Evolutionary conservation across 192 early-diverging fungal genomes (phyloP).

Genomic region (Spinellus fusiger): DNA sequence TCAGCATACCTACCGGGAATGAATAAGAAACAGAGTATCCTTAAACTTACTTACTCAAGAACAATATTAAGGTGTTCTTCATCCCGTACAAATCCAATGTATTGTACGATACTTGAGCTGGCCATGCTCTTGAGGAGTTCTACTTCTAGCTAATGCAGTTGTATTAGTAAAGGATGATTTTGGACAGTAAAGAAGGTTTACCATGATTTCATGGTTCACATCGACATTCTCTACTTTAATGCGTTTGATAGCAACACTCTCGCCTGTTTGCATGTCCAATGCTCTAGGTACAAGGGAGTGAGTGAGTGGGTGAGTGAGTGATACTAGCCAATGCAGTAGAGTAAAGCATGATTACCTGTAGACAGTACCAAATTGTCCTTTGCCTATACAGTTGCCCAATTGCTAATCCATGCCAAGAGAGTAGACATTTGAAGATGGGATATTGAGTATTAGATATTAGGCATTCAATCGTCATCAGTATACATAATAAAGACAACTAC

Average conservation of each 20-base stretch:
- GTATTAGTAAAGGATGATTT: background rate
- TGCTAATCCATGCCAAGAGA: slow-evolving; percentile 33
- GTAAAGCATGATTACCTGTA: slow-evolving; percentile 48
- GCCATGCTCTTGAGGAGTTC: slow-evolving; percentile 73
- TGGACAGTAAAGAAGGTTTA: slow-evolving; percentile 3
- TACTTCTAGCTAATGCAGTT: slow-evolving; percentile 60
- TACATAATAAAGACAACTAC: background rate
- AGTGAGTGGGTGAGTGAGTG: too few species aligned
- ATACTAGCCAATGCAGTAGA: background rate
- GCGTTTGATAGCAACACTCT: slow-evolving; percentile 84
- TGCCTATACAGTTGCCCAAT: slow-evolving; percentile 81
- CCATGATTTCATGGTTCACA: slow-evolving; percentile 67
- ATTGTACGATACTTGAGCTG: slow-evolving; percentile 79
- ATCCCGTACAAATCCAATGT: slow-evolving; percentile 74
- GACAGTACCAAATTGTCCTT: slow-evolving; percentile 86
- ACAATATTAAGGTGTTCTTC: slow-evolving; percentile 72
- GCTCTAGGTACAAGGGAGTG: too few species aligned
- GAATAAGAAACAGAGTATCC: background rate
- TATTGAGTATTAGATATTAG: too few species aligned
- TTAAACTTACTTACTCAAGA: slow-evolving; percentile 49
- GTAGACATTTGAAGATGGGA: too few species aligned
- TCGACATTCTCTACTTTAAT: slow-evolving; percentile 64
- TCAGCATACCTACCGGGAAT: slow-evolving; percentile 57
- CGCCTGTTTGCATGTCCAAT: slow-evolving; percentile 66
- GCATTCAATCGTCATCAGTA: background rate